Evolutionary conservation across 75 land plant genomes (phyloP), one percentile per base, ranked within the genome.

Genomic region (Larix kaempferi): DNA sequence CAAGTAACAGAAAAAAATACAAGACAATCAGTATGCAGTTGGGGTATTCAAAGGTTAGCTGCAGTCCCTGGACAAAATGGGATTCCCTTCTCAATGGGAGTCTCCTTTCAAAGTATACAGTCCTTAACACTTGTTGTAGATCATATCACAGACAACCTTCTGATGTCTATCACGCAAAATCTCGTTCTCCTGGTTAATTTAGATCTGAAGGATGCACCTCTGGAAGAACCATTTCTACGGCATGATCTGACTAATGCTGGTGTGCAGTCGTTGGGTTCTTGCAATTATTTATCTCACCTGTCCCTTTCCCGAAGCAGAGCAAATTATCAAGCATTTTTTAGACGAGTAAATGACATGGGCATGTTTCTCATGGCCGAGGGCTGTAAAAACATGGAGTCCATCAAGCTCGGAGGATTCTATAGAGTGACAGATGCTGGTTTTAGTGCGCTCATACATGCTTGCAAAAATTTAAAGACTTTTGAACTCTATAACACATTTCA

Each of bases 351-450:
- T 79, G 97, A 94, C 78, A 59, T 94, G 26, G 97, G 91, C 74
- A 73, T 94, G n/a, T 77, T 94, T 71, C 60, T 94, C 2, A 78
- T 94, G 74, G 86, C 87, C 16, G 91, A 94, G 59, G 76, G 80
- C 15, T 92, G 89, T 55, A 67, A 80, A 61, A 62, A 71, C 59
- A 82, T 94, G 60, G 87, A 92, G 72, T 84, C 89, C 26, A 71
- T 94, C 17, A 88, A 76, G 78, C 89, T 94, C 63, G 91, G 91
- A 67, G 95, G 97, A n/a, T 92, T 94, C 77, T 88, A 85, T 69
- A 82, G 78, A 77, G 91, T 92, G 27, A 92, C 95, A 52, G 97
- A 94, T 84, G 92, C 93, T 14, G 90, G 97, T 10, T 92, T 90
- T 72, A 74, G 78, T 37, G 79, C 92, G 21, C 82, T 94, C 77